Evolutionary conservation across 1,284 basidiomycete genomes (phyloP), one percentile per base, ranked within the genome.

Genomic region (Apiotrichum sp.): DNA sequence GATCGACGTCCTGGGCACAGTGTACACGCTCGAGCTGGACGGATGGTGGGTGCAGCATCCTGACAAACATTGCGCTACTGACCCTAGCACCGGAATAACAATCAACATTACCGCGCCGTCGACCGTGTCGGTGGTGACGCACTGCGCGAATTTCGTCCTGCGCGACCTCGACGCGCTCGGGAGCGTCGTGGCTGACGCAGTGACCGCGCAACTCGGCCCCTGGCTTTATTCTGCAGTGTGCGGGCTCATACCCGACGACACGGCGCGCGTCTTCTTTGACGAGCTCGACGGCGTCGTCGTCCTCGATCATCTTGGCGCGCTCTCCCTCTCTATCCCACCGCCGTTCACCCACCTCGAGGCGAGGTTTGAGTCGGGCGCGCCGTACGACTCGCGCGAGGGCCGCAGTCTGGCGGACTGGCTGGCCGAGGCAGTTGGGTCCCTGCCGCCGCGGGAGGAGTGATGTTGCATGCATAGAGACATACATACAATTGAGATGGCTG

Each of bases 121-220:
- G 44, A 46, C 6, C 6, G 40, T 53, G 29, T 57, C 16, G 42
- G 33, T 66, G 49, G 62, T 47, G 29, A 61, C 56, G 3, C 65
- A 65, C 1, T 51, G 53, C 35, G 60, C 66, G 34, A 58, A 62
- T n/a, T 71, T 72, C 52, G 58, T 63, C 9, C 50, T 72, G 3
- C 49, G 60, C 14, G 62, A 70, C 46, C 38, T 61, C 14, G 64
- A 63, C 14, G 61, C 65, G 5, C 60, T 72, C 1, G 39, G 62
- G 0, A 52, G 52, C 10, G 52, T 69, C 31, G 41, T 68, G 4
- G 50, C 65, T 2, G 63, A 65, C 6, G 65, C 65, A 4, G 45
- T 70, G 6, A 52, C 52, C 6, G n/a, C 46, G 4, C 69, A 71
- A 50, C 49, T 70, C 2, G 50, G 61, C 4, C 10, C 16, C 6